These are phyloP conservation scores for Gloeophyllum trabeum DNA, from an alignment of 768 basidiomycete species.

Conservation along the genomic window DNA sequence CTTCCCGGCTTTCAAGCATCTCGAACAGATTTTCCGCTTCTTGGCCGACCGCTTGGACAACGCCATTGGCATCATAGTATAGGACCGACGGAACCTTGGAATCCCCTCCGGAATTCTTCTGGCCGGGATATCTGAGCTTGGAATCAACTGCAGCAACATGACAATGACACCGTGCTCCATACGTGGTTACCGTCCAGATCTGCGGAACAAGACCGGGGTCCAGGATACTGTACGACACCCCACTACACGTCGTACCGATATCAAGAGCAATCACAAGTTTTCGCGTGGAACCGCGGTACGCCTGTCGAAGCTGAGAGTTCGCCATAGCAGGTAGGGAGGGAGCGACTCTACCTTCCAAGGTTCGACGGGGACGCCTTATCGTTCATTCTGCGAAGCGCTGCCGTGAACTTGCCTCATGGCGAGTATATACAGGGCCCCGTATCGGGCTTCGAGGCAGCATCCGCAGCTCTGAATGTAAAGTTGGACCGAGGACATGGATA, in stretches of 20 bases:
- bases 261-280: conserved; percentile 48
- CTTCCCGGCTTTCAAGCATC: conserved; percentile 22
- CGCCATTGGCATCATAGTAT: conserved; percentile 31
- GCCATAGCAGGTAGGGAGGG: too few relatives aligned
- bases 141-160: not conserved
- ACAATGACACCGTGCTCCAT: not conserved
- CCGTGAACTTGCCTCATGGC: too few relatives aligned
- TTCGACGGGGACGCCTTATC: too few relatives aligned
- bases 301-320: too few relatives aligned
- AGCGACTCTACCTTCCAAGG: too few relatives aligned
- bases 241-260: conserved; percentile 40
- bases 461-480: too few relatives aligned
- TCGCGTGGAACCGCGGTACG: too few relatives aligned
- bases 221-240: conserved; percentile 31
- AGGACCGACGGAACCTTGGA: conserved; percentile 38
- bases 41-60: conserved; percentile 29
- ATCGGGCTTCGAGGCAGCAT: too few relatives aligned
- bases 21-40: conserved; percentile 25
- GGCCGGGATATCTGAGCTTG: conserved; percentile 29
- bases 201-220: conserved; percentile 22
- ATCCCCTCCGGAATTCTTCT: conserved; percentile 32
- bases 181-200: conserved; percentile 16
- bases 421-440: too few relatives aligned
- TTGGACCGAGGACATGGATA: too few relatives aligned
- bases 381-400: too few relatives aligned